phyloP scores from a whole-genome alignment of 352 stramenopile genomes.

The Pythium sp. region DNA sequence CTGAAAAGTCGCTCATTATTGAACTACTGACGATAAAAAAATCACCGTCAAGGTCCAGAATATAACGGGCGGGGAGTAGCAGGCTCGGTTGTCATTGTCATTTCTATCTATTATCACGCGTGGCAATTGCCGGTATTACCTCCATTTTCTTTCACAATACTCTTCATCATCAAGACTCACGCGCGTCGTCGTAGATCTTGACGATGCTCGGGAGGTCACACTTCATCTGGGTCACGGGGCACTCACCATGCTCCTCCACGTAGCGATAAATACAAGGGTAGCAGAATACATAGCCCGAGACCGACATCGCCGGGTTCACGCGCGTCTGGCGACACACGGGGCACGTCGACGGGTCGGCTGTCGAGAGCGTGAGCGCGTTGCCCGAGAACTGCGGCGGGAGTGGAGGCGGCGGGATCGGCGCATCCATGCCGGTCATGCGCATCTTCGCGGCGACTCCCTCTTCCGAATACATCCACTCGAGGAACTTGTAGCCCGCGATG shows the following conservation, averaged over 20 bases:
- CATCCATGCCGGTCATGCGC: slow-evolving; percentile 47
- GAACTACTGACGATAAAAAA: background rate
- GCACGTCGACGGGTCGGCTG: slow-evolving; percentile 50
- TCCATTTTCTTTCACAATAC: background rate
- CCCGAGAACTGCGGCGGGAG: slow-evolving; percentile 64
- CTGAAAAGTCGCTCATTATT: background rate
- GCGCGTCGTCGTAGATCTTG: slow-evolving; percentile 84
- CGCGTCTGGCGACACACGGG: slow-evolving; percentile 68
- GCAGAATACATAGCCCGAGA: slow-evolving; percentile 83
- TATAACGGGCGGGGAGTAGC: background rate
- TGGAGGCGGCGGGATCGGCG: slow-evolving; percentile 67
- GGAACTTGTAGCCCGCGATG: slow-evolving; percentile 82
- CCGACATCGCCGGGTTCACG: slow-evolving; percentile 70
- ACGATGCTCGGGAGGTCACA: slow-evolving; percentile 58
- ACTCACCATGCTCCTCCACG: slow-evolving; percentile 65
- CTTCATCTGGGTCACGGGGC: slow-evolving; percentile 75
- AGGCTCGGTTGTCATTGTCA: background rate
- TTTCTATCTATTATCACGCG: slow-evolving; percentile 5
- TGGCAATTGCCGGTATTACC: background rate
- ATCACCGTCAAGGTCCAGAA: background rate
- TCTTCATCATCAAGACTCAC: slow-evolving; percentile 8
- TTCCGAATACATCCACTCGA: slow-evolving; percentile 90
- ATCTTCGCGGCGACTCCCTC: slow-evolving; percentile 62
- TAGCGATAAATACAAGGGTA: slow-evolving; percentile 81
- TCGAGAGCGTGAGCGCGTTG: slow-evolving; percentile 43